Evolutionary conservation across 148 eudicot species (phyloP).

Genomic region (Rhododendron ferrugineum): DNA sequence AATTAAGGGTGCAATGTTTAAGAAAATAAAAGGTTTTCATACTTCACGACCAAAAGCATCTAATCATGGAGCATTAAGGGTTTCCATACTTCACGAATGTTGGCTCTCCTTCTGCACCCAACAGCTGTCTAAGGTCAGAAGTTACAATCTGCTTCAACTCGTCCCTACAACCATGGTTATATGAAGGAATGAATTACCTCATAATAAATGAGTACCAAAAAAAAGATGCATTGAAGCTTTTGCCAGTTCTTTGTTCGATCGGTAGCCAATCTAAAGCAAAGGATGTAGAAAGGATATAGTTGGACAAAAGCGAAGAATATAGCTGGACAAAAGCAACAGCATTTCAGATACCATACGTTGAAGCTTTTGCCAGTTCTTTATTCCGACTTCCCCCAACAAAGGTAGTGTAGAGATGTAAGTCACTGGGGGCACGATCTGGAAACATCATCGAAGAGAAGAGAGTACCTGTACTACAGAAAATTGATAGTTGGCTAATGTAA

Average conservation of each 20-base stretch:
- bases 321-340: not conserved
- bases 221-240: slow-evolving; percentile 69
- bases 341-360: slow-evolving; percentile 41
- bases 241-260: slow-evolving; percentile 63
- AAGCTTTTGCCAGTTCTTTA: slow-evolving; percentile 86
- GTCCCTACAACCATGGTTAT: slow-evolving; percentile 39
- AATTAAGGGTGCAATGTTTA: slow-evolving; percentile 17
- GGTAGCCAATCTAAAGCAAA: not conserved
- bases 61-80: not conserved
- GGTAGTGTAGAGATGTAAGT: slow-evolving; percentile 79
- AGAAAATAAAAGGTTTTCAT: not conserved
- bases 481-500: not conserved
- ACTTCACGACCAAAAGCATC: not conserved
- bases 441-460: slow-evolving; percentile 97
- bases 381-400: slow-evolving; percentile 96
- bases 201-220: not conserved
- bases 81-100: slow-evolving; percentile 45
- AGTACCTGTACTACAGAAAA: slow-evolving; percentile 56
- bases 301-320: not conserved
- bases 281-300: not conserved
- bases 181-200: not conserved
- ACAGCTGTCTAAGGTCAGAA: slow-evolving; percentile 26
- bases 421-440: slow-evolving; percentile 89
- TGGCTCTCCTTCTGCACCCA: slow-evolving; percentile 28
- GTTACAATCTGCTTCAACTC: slow-evolving; percentile 56